Conservation (phyloP, 2,329 filamentous ascomycete genomes). For the Rhexocercosporidium sp. region DNA sequence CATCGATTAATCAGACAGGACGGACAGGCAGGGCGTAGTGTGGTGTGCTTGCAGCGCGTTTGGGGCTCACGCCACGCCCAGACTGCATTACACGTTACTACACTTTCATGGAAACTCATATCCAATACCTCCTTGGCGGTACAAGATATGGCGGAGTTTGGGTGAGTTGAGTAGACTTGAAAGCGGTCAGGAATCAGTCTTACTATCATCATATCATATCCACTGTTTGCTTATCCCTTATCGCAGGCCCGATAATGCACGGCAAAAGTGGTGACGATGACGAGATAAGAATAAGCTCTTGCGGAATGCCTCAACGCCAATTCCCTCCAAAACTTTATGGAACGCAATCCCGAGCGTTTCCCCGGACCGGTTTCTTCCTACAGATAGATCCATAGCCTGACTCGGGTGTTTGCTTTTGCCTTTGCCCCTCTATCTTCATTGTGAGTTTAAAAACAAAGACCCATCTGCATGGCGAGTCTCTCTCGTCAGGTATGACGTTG, state of each 20-base stretch:
- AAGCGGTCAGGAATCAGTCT: neutral
- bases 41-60: no score
- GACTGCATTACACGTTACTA: no score
- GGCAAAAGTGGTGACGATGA: neutral
- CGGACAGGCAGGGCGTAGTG: neutral
- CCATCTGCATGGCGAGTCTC: neutral
- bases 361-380: conserved; percentile 1
- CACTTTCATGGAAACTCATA: no score
- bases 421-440: neutral
- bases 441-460: neutral
- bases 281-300: conserved; percentile 4
- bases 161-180: neutral
- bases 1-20: neutral
- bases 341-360: conserved; percentile 1
- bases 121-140: no score
- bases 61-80: neutral
- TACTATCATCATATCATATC: neutral
- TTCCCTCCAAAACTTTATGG: no score
- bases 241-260: neutral
- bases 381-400: neutral
- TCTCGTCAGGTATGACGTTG: neutral
- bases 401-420: neutral
- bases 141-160: neutral
- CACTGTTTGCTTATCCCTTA: conserved; percentile 3
- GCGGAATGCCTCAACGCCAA: neutral